Base-by-base conservation (phyloP, 2,329 filamentous ascomycete species). In the Ceratocystis diversiconidia region DNA sequence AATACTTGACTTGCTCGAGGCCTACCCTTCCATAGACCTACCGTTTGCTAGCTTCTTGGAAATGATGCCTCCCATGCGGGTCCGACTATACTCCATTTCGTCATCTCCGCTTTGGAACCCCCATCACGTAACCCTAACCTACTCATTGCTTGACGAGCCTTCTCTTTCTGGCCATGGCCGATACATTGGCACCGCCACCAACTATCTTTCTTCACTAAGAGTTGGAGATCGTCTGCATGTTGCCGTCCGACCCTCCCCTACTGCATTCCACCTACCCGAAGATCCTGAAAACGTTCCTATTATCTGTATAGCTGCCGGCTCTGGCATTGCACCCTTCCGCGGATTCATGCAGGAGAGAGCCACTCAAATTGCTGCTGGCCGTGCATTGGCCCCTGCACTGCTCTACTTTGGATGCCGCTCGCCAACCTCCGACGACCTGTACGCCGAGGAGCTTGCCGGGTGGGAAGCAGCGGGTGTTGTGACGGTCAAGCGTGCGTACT, bases 61-160 rank as follows among this genome's bases (percentile, higher is more conserved):
- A 43, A 86, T 90, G 79, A 80, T 91, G 0, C 87, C 87, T 1
- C 86, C 88, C 0, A 89, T 94, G 85, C 84, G 88, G 32, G 80
- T 89, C 48, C 82, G 88, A n/a, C 86, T 89, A 73, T 91, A 91
- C 70, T 89, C 85, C 41, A 90, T 92, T 71, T 90, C 88, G 0
- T 90, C 87, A 0, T 89, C 87, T 0, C 86, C 88, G 0, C 77
- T 89, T 0, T 78, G 76, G 68, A 79, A 85, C 68, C 77, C 82
- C 0, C 76, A 75, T 10, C 78, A 78, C 66, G 80, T 82, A 62
- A 85, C 85, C 0, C 79, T 92, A 30, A 90, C 87, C 2, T 90
- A 87, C 75, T 80, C 80, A 2, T 80, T 91, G 0, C 79, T 89
- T 62, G 79, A 85, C 61, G 77, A 77, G 1, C 80, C 81, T 0